A percentile compares a stretch with the other conserved stretches of the same genome.
Conservation (phyloP, 495 filamentous ascomycete genomes). For the Amphirosellinia nigrospora region DNA sequence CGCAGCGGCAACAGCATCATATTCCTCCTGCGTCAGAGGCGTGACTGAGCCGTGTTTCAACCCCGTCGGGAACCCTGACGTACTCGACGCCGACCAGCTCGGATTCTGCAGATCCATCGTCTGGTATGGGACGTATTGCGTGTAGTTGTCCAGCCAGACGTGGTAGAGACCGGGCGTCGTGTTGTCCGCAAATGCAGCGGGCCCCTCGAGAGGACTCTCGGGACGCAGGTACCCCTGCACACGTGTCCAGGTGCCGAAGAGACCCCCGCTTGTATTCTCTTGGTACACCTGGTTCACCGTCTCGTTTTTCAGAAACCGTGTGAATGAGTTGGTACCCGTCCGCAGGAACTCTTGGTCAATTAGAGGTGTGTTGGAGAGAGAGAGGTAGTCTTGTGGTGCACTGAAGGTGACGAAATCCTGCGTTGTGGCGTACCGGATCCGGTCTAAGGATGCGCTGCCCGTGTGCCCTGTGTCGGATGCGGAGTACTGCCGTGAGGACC, state of each 20-base stretch:
- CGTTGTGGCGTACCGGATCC: constrained; percentile 42
- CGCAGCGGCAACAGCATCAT: constrained; percentile 40
- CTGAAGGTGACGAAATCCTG: constrained; percentile 39
- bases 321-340: constrained; percentile 39
- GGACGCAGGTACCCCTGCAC: constrained; percentile 33
- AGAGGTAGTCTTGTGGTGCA: constrained; percentile 37
- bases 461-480: constrained; percentile 35
- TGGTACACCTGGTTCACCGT: constrained; percentile 39
- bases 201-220: constrained; percentile 40
- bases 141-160: constrained; percentile 46
- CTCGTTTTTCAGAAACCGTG: constrained; percentile 47
- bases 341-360: constrained; percentile 47
- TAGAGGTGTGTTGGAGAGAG: constrained; percentile 35
- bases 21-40: constrained; percentile 37
- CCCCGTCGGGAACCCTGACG: constrained; percentile 36
- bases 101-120: constrained; percentile 32
- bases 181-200: constrained; percentile 45
- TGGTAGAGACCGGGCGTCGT: constrained; percentile 40
- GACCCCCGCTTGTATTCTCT: constrained; percentile 40
- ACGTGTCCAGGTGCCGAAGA: constrained; percentile 48
- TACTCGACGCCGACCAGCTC: constrained; percentile 36
- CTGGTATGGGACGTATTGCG: constrained; percentile 44
- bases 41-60: constrained; percentile 46
- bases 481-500: constrained; percentile 39
- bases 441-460: constrained; percentile 31